These are phyloP conservation scores for Solanum hybrid DNA, from an alignment of 305 asterid genomes.

Conservation along the genomic window DNA sequence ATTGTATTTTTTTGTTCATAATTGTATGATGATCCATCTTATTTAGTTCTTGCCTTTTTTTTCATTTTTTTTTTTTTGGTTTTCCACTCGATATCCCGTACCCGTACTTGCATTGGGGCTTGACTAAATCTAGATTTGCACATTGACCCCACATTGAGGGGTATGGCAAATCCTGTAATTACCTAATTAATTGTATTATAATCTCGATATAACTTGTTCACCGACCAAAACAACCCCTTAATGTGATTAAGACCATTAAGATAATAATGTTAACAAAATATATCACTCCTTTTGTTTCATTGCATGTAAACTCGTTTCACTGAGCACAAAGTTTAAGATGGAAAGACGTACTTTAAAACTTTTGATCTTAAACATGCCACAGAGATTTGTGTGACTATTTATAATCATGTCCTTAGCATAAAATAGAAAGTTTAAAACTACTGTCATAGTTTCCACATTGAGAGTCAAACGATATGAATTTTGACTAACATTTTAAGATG, in stretches of 20 bases:
- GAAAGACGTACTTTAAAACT: background rate
- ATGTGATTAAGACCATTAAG: background rate
- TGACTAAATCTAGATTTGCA: background rate
- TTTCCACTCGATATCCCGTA: too few relatives aligned
- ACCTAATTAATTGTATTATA: background rate
- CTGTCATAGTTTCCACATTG: background rate
- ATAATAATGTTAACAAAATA: background rate
- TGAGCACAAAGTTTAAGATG: background rate
- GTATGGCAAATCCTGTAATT: too few relatives aligned
- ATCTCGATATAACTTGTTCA: background rate
- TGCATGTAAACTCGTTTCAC: background rate
- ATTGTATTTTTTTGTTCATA: background rate
- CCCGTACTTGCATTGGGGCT: accelerated
- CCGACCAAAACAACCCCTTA: background rate
- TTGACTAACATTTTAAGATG: background rate
- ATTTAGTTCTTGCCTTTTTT: background rate
- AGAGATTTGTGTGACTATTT: background rate
- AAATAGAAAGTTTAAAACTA: background rate
- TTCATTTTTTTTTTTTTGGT: background rate
- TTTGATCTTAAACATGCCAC: background rate
- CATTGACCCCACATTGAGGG: background rate
- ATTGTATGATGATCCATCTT: background rate
- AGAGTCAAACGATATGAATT: background rate
- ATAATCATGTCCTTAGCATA: accelerated
- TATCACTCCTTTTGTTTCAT: background rate